Evolutionary conservation across 2,329 filamentous ascomycete genomes (phyloP).

Genomic region (Calonectria henricotiae): DNA sequence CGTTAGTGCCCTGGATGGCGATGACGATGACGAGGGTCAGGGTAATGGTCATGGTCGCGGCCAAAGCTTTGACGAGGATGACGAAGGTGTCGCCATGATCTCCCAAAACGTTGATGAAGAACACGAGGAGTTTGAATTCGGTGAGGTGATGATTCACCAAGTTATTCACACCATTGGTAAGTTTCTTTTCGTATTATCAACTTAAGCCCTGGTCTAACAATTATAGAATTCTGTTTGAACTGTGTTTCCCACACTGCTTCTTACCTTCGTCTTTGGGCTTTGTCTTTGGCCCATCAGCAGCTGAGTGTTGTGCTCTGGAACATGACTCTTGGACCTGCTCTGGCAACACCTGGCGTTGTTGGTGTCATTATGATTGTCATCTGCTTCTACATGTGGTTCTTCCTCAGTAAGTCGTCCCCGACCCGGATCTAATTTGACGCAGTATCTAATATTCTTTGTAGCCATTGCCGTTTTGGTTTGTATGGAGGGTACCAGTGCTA

Average conservation of each 20-base stretch:
- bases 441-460: constrained; percentile 52
- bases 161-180: constrained; percentile 98
- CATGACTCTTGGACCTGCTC: constrained; percentile 91
- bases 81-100: constrained; percentile 89
- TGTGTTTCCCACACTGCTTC: constrained; percentile 99
- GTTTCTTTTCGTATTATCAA: constrained; percentile 54
- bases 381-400: constrained; percentile 92
- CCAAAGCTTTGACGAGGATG: constrained; percentile 75
- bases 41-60: constrained; percentile 78
- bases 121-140: constrained; percentile 97
- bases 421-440: neutral
- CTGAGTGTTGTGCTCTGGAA: constrained; percentile 95
- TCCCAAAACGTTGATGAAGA: constrained; percentile 88
- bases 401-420: constrained; percentile 71
- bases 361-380: constrained; percentile 88
- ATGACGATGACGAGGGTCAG: constrained; percentile 78
- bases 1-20: constrained; percentile 91
- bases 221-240: constrained; percentile 94
- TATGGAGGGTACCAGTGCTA: constrained; percentile 97
- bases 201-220: constrained; percentile 51
- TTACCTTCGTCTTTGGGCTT: constrained; percentile 97
- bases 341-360: constrained; percentile 75
- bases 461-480: constrained; percentile 81
- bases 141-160: constrained; percentile 98
- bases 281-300: constrained; percentile 98